phyloP scores from a whole-genome alignment of 2,329 filamentous ascomycete genomes.

The Venturia pyrina region DNA sequence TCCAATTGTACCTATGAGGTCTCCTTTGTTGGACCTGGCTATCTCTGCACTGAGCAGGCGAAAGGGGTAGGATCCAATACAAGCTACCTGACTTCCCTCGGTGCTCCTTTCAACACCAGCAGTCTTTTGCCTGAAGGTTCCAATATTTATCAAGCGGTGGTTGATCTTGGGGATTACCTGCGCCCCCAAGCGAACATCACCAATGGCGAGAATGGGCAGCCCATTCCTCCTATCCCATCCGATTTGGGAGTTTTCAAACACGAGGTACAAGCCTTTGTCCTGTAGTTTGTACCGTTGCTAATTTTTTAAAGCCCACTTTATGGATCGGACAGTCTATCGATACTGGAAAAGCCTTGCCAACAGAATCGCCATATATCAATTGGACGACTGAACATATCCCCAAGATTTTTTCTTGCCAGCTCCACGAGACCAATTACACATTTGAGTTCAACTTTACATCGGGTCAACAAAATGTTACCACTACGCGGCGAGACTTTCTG shows the following conservation, averaged over 20 bases:
- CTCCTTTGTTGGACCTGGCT: constrained; percentile 26
- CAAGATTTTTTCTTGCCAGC: constrained; percentile 26
- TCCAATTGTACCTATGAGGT: constrained; percentile 29
- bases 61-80: constrained; percentile 16
- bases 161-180: constrained; percentile 24
- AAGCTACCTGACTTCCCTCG: constrained; percentile 16
- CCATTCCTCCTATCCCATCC: constrained; percentile 20
- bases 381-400: constrained; percentile 25
- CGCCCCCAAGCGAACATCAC: constrained; percentile 20
- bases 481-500: constrained; percentile 22
- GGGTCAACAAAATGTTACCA: constrained; percentile 18
- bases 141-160: constrained; percentile 22
- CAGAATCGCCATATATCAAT: constrained; percentile 17
- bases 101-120: constrained; percentile 23
- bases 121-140: constrained; percentile 24
- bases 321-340: constrained; percentile 28
- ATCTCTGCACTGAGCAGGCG: constrained; percentile 26
- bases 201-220: constrained; percentile 18
- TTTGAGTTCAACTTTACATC: constrained; percentile 23
- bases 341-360: constrained; percentile 19
- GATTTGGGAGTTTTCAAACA: constrained; percentile 23
- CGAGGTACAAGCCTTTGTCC: neutral
- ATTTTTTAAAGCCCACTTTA: constrained; percentile 22
- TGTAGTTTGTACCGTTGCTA: neutral
- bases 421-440: constrained; percentile 27